A percentile compares a stretch with the other conserved stretches of the same genome.
phyloP scores from a whole-genome alignment of 352 stramenopile species.

The Pythium monospermum region DNA sequence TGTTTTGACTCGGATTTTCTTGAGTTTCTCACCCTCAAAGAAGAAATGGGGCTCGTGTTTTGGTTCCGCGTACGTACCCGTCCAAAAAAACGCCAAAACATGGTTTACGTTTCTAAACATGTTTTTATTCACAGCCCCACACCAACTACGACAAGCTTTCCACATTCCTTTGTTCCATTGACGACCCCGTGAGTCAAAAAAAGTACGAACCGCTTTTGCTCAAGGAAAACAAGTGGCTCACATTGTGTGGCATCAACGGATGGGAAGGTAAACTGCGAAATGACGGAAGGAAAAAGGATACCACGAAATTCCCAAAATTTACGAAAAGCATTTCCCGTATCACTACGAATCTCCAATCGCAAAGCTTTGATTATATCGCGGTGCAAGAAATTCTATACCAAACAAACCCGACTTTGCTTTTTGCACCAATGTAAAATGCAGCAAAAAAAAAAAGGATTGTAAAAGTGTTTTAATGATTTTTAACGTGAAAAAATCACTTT shows the following conservation, averaged over 20 bases:
- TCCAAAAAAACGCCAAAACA: neutral
- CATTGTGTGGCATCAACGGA: conserved; percentile 54
- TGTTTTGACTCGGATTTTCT: conserved; percentile 70
- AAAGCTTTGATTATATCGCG: conserved; percentile 66
- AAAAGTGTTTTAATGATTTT: neutral
- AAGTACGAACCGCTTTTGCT: conserved; percentile 48
- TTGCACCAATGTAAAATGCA: conserved; percentile 29
- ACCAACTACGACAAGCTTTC: conserved; percentile 69
- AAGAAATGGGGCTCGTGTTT: conserved; percentile 64
- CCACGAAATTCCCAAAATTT: conserved; percentile 41
- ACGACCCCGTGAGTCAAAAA: conserved; percentile 44
- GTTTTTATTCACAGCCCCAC: conserved; percentile 31
- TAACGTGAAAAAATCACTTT: conserved; percentile 1
- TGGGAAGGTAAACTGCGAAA: conserved; percentile 59
- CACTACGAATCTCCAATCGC: conserved; percentile 48
- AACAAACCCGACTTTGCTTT: conserved; percentile 61
- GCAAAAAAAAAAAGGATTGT: conserved; percentile 16
- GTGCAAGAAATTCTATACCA: conserved; percentile 68
- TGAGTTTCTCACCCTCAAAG: conserved; percentile 68
- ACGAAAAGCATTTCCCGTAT: conserved; percentile 50
- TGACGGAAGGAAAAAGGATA: conserved; percentile 47
- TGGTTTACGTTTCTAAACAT: no score
- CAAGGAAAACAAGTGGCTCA: conserved; percentile 61
- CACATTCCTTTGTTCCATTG: conserved; percentile 38
- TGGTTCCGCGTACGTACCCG: conserved; percentile 59